Evolutionary conservation across 495 filamentous ascomycete genomes (phyloP).

Genomic region (Aeminium ludgeri): DNA sequence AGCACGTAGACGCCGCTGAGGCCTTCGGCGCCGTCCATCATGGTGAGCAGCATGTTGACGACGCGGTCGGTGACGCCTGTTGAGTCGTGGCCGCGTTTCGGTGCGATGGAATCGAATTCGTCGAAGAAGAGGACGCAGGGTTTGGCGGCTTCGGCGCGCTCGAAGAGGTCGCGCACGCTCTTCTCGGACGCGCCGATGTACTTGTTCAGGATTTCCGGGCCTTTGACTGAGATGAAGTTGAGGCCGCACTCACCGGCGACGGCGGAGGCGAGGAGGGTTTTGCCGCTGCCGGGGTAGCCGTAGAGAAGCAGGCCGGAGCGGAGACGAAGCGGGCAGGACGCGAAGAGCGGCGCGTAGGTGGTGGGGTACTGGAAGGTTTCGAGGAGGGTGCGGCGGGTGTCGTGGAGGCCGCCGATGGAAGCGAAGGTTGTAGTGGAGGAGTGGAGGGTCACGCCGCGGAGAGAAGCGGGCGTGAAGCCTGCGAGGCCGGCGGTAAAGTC

Average conservation of each 20-base stretch:
- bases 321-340: conserved; percentile 79
- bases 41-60: conserved; percentile 91
- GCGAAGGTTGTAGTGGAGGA: conserved; percentile 74
- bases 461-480: conserved; percentile 84
- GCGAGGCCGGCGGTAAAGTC: conserved; percentile 75
- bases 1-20: conserved; percentile 88
- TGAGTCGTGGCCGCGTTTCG: conserved; percentile 89
- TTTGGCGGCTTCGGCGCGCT: conserved; percentile 70
- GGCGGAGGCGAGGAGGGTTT: conserved; percentile 82
- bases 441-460: conserved; percentile 86
- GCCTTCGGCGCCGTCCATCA: conserved; percentile 98
- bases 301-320: conserved; percentile 86
- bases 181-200: conserved; percentile 96
- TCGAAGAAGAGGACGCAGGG: conserved; percentile 96
- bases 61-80: conserved; percentile 97
- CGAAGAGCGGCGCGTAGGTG: conserved; percentile 94
- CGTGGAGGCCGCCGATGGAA: conserved; percentile 74
- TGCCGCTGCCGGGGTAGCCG: conserved; percentile 89
- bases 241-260: conserved; percentile 91
- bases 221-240: conserved; percentile 96
- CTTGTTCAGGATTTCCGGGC: conserved; percentile 94
- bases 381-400: conserved; percentile 69
- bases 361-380: conserved; percentile 96
- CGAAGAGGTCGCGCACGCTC: conserved; percentile 83
- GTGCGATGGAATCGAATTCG: conserved; percentile 93